Conservation (phyloP, 192 early-diverging fungal genomes). For the Podila epigama region DNA sequence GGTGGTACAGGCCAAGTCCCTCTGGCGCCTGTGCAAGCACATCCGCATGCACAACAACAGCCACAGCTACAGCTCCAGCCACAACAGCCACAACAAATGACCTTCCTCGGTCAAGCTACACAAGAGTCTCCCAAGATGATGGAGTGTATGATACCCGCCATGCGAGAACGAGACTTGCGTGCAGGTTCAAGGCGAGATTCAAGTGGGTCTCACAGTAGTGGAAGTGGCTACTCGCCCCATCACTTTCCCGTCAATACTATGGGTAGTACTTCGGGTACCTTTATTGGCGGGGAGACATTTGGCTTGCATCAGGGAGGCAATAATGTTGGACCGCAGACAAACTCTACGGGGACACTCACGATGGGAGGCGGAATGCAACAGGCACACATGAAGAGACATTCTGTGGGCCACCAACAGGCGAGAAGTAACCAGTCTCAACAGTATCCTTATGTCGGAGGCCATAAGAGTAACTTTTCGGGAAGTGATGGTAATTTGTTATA, state of each 20-base stretch:
- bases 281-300: background rate
- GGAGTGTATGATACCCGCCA: background rate
- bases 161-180: background rate
- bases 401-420: background rate
- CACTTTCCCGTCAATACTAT: constrained; percentile 1
- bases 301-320: background rate
- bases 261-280: background rate
- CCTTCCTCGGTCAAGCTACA: no score
- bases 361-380: no score
- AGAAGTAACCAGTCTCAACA: background rate
- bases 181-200: constrained; percentile 10
- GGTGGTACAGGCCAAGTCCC: background rate
- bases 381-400: background rate
- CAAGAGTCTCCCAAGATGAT: background rate
- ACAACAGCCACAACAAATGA: background rate
- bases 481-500: constrained; percentile 20
- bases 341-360: no score
- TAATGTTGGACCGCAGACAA: no score
- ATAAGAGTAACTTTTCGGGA: background rate
- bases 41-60: background rate
- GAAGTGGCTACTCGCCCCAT: constrained; percentile 2
- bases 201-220: background rate
- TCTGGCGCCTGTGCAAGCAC: background rate
- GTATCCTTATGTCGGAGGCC: constrained; percentile 1
- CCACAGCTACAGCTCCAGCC: background rate